These are phyloP conservation scores for Umbellularia californica DNA, from an alignment of 164 flowering plant genomes.

Conservation along the genomic window DNA sequence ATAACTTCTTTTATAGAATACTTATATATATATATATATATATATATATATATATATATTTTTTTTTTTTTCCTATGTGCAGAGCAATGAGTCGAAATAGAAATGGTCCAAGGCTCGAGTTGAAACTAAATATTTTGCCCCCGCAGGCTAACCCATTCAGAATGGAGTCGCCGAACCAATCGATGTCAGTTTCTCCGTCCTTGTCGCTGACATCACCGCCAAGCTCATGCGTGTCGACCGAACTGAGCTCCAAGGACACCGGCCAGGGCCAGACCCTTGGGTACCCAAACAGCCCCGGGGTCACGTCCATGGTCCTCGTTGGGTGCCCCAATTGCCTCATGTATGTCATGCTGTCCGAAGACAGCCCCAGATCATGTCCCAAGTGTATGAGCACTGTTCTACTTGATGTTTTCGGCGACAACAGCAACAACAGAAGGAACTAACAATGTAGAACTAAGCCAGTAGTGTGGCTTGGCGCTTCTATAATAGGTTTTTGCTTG, in stretches of 20 bases:
- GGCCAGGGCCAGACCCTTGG: constrained; percentile 2
- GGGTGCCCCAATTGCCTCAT: constrained; percentile 84
- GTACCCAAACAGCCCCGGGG: constrained; percentile 53
- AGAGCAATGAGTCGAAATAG: constrained; percentile 21
- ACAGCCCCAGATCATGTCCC: constrained; percentile 70
- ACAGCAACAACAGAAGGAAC: constrained; percentile 5
- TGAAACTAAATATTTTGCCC: constrained; percentile 80
- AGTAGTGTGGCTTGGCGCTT: neutral
- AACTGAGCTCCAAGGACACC: constrained; percentile 24
- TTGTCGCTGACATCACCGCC: constrained; percentile 64
- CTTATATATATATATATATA: neutral
- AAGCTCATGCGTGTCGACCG: constrained; percentile 81
- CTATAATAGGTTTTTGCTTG: too few relatives aligned
- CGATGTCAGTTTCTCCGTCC: constrained; percentile 3
- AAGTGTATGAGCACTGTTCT: constrained; percentile 79
- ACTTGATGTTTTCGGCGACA: constrained; percentile 53
- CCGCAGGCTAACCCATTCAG: constrained; percentile 16
- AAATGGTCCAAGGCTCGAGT: constrained; percentile 51
- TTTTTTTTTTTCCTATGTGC: neutral
- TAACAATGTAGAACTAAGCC: neutral
- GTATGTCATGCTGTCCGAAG: constrained; percentile 81
- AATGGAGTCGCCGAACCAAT: neutral
- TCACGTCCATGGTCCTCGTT: constrained; percentile 69
- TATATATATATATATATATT: too few relatives aligned
- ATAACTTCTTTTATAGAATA: too few relatives aligned